These are phyloP conservation scores for Polyporus tsugae DNA, from an alignment of 1,284 basidiomycete genomes.

Conservation along the genomic window DNA sequence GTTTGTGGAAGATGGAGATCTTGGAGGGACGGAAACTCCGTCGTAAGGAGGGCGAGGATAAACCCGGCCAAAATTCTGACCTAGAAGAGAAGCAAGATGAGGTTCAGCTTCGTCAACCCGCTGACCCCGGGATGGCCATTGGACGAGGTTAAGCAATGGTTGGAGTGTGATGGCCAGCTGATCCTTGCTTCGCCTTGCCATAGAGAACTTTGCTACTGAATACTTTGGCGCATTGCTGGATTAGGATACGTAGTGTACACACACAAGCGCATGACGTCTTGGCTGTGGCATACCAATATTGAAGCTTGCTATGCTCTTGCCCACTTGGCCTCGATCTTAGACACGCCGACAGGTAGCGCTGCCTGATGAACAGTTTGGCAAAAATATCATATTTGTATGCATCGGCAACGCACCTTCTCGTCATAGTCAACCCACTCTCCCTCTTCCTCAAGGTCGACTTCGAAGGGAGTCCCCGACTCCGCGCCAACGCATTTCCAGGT, in stretches of 20 bases:
- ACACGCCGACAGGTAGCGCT: slow-evolving; percentile 69
- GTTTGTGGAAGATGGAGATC: slow-evolving; percentile 28
- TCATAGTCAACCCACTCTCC: slow-evolving; percentile 86
- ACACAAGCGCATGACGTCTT: background rate
- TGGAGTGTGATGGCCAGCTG: background rate
- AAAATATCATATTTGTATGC: background rate
- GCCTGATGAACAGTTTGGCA: slow-evolving; percentile 50
- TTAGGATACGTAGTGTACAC: slow-evolving; percentile 17
- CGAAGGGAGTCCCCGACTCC: slow-evolving; percentile 62
- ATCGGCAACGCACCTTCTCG: slow-evolving; percentile 64
- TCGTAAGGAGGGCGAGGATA: background rate
- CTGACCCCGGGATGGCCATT: background rate
- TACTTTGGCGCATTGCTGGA: background rate
- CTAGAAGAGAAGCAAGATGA: background rate
- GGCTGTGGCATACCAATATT: background rate
- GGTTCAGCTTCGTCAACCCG: background rate
- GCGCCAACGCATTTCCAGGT: slow-evolving; percentile 74
- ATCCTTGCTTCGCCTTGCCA: background rate
- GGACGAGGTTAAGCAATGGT: background rate
- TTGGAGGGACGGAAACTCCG: slow-evolving; percentile 27
- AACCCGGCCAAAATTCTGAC: background rate
- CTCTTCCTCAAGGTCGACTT: slow-evolving; percentile 64
- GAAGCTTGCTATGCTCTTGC: slow-evolving; percentile 56
- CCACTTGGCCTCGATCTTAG: slow-evolving; percentile 69
- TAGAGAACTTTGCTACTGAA: background rate